These are phyloP conservation scores for Aspergillus brunneoviolaceus DNA, from an alignment of 2,329 filamentous ascomycete genomes.

Conservation along the genomic window DNA sequence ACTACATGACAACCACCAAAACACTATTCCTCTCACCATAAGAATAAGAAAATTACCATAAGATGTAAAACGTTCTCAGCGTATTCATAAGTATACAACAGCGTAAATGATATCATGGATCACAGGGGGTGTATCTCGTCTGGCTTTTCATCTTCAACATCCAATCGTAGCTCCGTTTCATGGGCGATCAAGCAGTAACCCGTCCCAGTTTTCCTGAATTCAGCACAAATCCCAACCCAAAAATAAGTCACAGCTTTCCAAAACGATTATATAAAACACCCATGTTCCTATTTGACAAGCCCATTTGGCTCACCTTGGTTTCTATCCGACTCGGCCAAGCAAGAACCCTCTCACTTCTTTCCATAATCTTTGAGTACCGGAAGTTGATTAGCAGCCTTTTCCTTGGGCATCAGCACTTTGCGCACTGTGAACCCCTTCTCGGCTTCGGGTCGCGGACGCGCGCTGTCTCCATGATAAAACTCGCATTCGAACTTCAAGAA, in stretches of 20 bases:
- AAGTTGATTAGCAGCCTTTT: constrained; percentile 26
- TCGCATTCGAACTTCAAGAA: constrained; percentile 47
- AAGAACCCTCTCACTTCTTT: constrained; percentile 8
- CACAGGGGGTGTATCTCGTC: background rate
- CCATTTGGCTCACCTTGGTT: background rate
- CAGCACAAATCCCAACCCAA: background rate
- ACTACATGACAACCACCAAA: no score
- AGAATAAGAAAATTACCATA: no score
- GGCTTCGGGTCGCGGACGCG: constrained; percentile 38
- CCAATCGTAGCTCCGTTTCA: background rate
- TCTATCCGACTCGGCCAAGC: background rate
- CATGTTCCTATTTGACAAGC: background rate
- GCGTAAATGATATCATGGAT: background rate
- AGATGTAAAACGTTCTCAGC: background rate
- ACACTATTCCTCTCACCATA: no score
- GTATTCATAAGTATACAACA: background rate
- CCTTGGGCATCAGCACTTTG: constrained; percentile 36
- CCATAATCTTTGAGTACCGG: constrained; percentile 22
- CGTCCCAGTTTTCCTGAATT: background rate
- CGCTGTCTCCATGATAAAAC: constrained; percentile 49
- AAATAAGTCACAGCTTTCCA: background rate
- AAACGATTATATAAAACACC: background rate
- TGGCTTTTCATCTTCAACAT: background rate
- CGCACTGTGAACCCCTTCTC: constrained; percentile 44
- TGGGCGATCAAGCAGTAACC: background rate